Percentiles rank a stretch among this genome's conserved stretches.
Conservation (phyloP, 2,329 filamentous ascomycete genomes). For the Pseudocercospora pini-densiflorae region DNA sequence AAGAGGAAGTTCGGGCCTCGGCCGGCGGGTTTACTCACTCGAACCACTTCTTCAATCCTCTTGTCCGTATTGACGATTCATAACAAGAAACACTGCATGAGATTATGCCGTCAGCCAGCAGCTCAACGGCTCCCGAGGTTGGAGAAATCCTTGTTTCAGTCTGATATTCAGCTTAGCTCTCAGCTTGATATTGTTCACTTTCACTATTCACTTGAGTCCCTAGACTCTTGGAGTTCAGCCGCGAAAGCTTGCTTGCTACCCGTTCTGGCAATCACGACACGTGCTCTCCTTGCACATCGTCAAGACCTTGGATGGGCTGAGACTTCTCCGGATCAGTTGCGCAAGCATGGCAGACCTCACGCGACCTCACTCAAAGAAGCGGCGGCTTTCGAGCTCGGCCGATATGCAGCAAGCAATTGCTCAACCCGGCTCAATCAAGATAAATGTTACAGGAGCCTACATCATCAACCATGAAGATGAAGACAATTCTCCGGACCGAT, state of each 20-base stretch:
- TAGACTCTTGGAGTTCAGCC: not conserved
- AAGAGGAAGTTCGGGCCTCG: not conserved
- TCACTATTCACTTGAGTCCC: not conserved
- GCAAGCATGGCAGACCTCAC: slow-evolving; percentile 20
- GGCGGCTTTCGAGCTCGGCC: slow-evolving; percentile 41
- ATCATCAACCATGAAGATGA: slow-evolving; percentile 81
- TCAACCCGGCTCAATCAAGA: slow-evolving; percentile 75
- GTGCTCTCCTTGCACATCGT: not conserved
- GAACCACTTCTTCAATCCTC: slow-evolving; percentile 4
- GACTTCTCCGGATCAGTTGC: not conserved
- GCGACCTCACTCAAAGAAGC: slow-evolving; percentile 18
- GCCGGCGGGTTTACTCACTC: not conserved
- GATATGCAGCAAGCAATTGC: slow-evolving; percentile 59
- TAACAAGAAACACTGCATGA: not conserved
- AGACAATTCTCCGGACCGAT: slow-evolving; percentile 35
- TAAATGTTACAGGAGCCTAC: slow-evolving; percentile 95
- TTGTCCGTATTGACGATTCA: not conserved
- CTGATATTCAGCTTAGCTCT: not conserved
- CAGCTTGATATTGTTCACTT: slow-evolving; percentile 1
- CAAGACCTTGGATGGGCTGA: not conserved
- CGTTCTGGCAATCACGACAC: slow-evolving; percentile 7
- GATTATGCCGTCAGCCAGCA: slow-evolving; percentile 5
- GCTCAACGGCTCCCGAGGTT: slow-evolving; percentile 6
- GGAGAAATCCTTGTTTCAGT: not conserved
- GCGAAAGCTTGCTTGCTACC: slow-evolving; percentile 5